Evolutionary conservation across 2,329 filamentous ascomycete genomes (phyloP).

Genomic region (Graphilbum ipis-grandicollis): DNA sequence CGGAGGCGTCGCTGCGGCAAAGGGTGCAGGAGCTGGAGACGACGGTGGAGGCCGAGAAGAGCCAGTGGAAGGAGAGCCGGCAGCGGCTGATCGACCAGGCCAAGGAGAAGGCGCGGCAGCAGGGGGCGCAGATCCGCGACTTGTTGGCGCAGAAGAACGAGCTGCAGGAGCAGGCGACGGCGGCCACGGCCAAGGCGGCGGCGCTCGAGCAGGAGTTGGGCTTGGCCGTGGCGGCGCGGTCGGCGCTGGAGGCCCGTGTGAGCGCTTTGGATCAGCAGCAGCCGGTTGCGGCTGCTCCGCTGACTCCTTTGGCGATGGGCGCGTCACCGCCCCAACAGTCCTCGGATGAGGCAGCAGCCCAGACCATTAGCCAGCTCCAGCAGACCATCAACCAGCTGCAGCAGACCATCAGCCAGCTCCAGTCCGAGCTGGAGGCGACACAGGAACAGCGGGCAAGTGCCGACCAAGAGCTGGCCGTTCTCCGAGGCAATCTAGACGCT

Average conservation of each 20-base stretch:
- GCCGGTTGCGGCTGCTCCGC: slow-evolving; percentile 22
- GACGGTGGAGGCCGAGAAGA: slow-evolving; percentile 35
- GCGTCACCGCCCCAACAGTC: too few species aligned
- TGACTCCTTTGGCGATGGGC: too few species aligned
- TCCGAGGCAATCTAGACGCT: slow-evolving; percentile 41
- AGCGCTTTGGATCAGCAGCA: slow-evolving; percentile 14
- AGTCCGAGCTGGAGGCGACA: slow-evolving; percentile 47
- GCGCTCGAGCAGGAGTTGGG: slow-evolving; percentile 34
- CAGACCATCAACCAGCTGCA: slow-evolving; percentile 19
- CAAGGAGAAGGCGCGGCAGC: slow-evolving; percentile 39
- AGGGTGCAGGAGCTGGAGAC: slow-evolving; percentile 34
- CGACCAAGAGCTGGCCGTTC: slow-evolving; percentile 40
- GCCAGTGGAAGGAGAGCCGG: slow-evolving; percentile 32
- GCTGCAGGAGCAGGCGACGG: slow-evolving; percentile 31
- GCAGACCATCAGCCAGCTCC: slow-evolving; percentile 28
- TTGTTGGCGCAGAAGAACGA: slow-evolving; percentile 35
- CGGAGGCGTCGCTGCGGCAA: slow-evolving; percentile 32
- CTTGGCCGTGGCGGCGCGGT: slow-evolving; percentile 22
- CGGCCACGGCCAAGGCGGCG: slow-evolving; percentile 21
- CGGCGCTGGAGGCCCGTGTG: slow-evolving; percentile 9
- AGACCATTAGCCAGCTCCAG: too few species aligned
- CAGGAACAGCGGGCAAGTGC: slow-evolving; percentile 50
- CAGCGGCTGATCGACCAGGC: slow-evolving; percentile 42
- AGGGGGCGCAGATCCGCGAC: slow-evolving; percentile 34
- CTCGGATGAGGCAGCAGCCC: too few species aligned